Evolutionary conservation across 1,284 basidiomycete species (phyloP).

Genomic region (Volvariella surrecta): DNA sequence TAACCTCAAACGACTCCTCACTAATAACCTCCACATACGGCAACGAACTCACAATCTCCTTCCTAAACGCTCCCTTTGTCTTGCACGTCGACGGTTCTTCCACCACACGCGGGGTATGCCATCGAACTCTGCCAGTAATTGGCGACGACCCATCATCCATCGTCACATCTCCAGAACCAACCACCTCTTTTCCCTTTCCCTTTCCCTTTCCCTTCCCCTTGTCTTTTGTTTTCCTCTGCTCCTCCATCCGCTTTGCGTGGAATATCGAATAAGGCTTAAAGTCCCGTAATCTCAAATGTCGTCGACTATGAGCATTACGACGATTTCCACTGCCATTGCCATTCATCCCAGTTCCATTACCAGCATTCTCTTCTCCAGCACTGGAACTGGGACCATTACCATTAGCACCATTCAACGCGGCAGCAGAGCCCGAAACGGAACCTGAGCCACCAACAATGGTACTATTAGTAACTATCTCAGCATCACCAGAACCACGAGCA

Average conservation of each 20-base stretch:
- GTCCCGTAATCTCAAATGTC: constrained; percentile 35
- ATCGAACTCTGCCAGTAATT: constrained; percentile 7
- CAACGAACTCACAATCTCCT: constrained; percentile 34
- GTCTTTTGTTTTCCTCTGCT: neutral
- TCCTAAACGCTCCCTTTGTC: constrained; percentile 31
- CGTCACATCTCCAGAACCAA: constrained; percentile 3
- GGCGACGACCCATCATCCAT: constrained; percentile 1
- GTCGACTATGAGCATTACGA: constrained; percentile 6
- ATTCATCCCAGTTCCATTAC: no score
- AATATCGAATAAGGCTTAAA: constrained; percentile 37
- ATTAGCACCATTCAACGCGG: no score
- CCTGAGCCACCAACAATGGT: no score
- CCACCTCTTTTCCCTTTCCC: constrained; percentile 11
- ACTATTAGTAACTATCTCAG: no score
- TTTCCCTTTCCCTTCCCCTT: constrained; percentile 14
- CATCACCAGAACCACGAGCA: no score
- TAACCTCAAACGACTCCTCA: constrained; percentile 33
- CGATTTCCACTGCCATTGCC: no score
- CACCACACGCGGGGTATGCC: constrained; percentile 26
- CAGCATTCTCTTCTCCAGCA: no score
- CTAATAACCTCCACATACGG: constrained; percentile 42
- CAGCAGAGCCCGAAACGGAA: no score
- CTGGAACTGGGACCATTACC: no score
- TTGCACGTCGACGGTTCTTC: constrained; percentile 28
- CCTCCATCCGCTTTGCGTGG: constrained; percentile 9